A percentile compares a stretch with the other conserved stretches of the same genome.
phyloP scores from a whole-genome alignment of 2,329 filamentous ascomycete genomes.

The Aplosporella prunicola region DNA sequence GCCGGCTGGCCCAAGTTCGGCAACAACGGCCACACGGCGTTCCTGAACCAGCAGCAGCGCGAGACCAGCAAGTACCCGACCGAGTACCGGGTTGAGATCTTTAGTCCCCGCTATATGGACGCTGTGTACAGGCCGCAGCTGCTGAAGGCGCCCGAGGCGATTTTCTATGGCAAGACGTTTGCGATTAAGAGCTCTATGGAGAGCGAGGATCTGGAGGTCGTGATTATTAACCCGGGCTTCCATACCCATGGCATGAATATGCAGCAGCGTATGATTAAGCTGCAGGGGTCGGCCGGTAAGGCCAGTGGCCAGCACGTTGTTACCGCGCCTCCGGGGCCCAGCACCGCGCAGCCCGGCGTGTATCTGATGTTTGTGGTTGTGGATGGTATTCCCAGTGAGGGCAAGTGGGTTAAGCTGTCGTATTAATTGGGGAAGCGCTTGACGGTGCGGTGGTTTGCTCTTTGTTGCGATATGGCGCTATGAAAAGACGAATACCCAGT shows the following conservation, averaged over 20 bases:
- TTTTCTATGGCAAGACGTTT: conserved; percentile 32
- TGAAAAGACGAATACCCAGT: too few species aligned
- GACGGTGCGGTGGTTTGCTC: too few species aligned
- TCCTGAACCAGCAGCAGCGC: conserved; percentile 9
- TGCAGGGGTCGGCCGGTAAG: conserved; percentile 24
- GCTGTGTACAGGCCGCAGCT: conserved; percentile 38
- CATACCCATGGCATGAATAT: conserved; percentile 47
- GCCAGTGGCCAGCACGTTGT: background rate
- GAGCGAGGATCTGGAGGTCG: conserved; percentile 31
- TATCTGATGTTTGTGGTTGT: conserved; percentile 45
- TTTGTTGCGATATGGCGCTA: too few species aligned
- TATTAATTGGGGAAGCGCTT: too few species aligned
- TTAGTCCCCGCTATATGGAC: conserved; percentile 44
- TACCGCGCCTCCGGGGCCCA: conserved; percentile 38
- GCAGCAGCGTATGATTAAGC: conserved; percentile 43
- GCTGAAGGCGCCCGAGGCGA: conserved; percentile 25
- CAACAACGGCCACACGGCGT: conserved; percentile 6
- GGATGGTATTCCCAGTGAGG: conserved; percentile 38
- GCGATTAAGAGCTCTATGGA: conserved; percentile 31
- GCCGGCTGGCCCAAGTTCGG: conserved; percentile 7
- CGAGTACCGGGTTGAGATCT: conserved; percentile 47
- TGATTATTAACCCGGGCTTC: conserved; percentile 43
- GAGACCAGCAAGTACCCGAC: conserved; percentile 31
- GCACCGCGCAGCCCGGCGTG: conserved; percentile 44
- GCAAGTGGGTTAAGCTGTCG: conserved; percentile 34